A percentile compares a stretch with the other conserved stretches of the same genome.
Conservation (phyloP, 23 red algal genomes). For the Gracilaria gracilis region DNA sequence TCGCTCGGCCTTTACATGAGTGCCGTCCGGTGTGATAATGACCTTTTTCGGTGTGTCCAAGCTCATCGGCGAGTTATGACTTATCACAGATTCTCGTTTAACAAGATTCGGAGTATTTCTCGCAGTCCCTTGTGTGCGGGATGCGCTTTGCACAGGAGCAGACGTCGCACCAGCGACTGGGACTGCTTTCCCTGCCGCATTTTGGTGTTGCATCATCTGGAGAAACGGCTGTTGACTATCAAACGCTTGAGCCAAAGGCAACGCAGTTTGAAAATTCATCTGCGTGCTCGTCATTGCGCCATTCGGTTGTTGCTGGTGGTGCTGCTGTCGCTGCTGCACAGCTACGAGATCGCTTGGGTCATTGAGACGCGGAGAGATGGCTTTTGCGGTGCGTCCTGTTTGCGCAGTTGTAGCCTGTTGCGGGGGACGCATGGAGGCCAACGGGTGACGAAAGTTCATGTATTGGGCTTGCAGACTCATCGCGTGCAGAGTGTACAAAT, state of each 20-base stretch:
- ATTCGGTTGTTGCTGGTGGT: slow-evolving; percentile 45
- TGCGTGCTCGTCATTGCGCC: neutral
- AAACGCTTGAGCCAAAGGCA: slow-evolving; percentile 19
- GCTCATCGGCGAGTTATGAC: neutral
- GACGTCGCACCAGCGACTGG: neutral
- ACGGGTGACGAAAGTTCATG: slow-evolving; percentile 46
- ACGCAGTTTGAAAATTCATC: slow-evolving; percentile 13
- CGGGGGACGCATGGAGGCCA: slow-evolving; percentile 27
- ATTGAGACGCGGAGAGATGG: slow-evolving; percentile 56
- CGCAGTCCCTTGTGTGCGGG: neutral
- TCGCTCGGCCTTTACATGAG: neutral
- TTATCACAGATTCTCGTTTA: neutral
- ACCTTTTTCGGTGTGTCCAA: neutral
- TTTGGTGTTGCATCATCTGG: slow-evolving; percentile 44
- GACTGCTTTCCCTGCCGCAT: neutral
- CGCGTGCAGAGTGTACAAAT: slow-evolving; percentile 64
- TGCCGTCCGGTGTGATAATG: neutral
- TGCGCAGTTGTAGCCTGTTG: neutral
- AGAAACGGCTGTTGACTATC: slow-evolving; percentile 41
- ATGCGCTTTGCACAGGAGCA: neutral
- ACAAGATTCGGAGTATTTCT: slow-evolving; percentile 3
- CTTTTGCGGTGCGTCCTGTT: slow-evolving; percentile 35
- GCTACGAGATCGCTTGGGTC: slow-evolving; percentile 52
- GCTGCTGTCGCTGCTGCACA: slow-evolving; percentile 56
- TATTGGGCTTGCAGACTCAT: slow-evolving; percentile 48